Conservation (phyloP, 1,284 basidiomycete species). For the Hemileia vastatrix region DNA sequence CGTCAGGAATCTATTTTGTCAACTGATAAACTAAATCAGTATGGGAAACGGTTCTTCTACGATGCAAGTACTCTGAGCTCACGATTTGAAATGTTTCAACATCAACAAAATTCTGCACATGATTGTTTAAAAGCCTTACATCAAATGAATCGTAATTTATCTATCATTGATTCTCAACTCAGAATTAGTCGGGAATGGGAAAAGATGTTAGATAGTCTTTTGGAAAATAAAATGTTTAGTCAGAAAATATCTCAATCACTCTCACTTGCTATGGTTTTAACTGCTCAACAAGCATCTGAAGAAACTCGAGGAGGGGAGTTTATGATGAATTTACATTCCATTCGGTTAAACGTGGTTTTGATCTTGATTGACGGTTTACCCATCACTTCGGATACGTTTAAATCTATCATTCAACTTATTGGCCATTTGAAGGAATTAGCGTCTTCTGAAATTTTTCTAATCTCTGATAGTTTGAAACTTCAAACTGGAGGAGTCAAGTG, state of each 20-base stretch:
- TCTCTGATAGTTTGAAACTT: slow-evolving; percentile 15
- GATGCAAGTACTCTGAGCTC: slow-evolving; percentile 22
- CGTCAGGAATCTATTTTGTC: slow-evolving; percentile 12
- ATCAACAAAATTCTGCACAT: no score
- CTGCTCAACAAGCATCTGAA: slow-evolving; percentile 2
- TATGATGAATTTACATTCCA: slow-evolving; percentile 22
- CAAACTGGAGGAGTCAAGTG: slow-evolving; percentile 10
- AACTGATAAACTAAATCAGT: slow-evolving; percentile 12
- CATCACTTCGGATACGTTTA: slow-evolving; percentile 11
- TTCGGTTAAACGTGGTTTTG: slow-evolving; percentile 14
- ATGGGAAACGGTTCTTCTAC: slow-evolving; percentile 21
- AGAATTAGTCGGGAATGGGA: slow-evolving; percentile 18
- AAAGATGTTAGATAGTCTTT: slow-evolving; percentile 8
- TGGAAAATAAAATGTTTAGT: slow-evolving; percentile 6
- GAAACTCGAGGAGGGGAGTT: slow-evolving; percentile 19
- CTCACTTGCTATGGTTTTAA: slow-evolving; percentile 9
- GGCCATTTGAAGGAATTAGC: slow-evolving; percentile 8
- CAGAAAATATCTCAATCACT: slow-evolving; percentile 1
- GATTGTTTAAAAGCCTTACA: slow-evolving; percentile 16
- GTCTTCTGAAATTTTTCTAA: slow-evolving; percentile 17
- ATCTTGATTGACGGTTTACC: slow-evolving; percentile 17
- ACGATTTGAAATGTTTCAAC: slow-evolving; percentile 6
- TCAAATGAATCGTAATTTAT: slow-evolving; percentile 22
- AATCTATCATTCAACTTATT: slow-evolving; percentile 11
- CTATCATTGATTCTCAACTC: slow-evolving; percentile 18